A percentile compares a stretch with the other conserved stretches of the same genome.
Conservation (phyloP, 2,329 filamentous ascomycete genomes). For the Acarospora socialis region DNA sequence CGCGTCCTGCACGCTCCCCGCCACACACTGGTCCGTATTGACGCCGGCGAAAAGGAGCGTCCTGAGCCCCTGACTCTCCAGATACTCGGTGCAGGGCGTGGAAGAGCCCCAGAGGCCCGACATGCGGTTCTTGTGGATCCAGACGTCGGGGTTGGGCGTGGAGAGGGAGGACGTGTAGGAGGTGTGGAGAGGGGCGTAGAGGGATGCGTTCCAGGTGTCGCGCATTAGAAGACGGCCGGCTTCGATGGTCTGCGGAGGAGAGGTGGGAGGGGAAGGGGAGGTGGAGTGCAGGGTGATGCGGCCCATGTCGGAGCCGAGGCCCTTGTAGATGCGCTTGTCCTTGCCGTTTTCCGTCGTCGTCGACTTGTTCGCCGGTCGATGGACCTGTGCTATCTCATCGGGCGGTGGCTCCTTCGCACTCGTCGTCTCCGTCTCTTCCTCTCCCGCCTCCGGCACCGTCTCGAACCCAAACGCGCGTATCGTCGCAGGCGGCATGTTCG, state of each 20-base stretch:
- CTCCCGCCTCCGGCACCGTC: slow-evolving; percentile 6
- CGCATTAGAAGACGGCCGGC: slow-evolving; percentile 33
- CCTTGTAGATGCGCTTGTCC: slow-evolving; percentile 20
- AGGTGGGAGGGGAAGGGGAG: too few species aligned
- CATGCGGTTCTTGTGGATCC: slow-evolving; percentile 44
- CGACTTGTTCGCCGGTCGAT: slow-evolving; percentile 15
- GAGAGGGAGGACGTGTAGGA: too few species aligned
- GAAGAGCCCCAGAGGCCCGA: slow-evolving; percentile 39
- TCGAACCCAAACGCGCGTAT: slow-evolving; percentile 18
- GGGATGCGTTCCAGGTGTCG: slow-evolving; percentile 41
- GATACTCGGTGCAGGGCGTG: slow-evolving; percentile 29
- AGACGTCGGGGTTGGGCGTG: slow-evolving; percentile 29
- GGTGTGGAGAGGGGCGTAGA: too few species aligned
- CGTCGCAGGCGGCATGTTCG: slow-evolving; percentile 35
- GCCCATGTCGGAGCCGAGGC: slow-evolving; percentile 36
- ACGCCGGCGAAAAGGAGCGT: slow-evolving; percentile 45
- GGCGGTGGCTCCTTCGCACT: slow-evolving; percentile 10
- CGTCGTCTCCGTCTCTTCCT: background rate
- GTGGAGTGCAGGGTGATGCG: slow-evolving; percentile 19
- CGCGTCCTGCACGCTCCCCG: slow-evolving; percentile 41
- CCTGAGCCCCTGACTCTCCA: slow-evolving; percentile 26
- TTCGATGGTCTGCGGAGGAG: slow-evolving; percentile 12
- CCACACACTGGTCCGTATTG: slow-evolving; percentile 49
- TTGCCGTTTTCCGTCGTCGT: slow-evolving; percentile 15
- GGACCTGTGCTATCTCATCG: slow-evolving; percentile 16